Evolutionary conservation across 1,139 yeast species (phyloP), one percentile per base, ranked within the genome.

Genomic region (Suhomyces bribrorum): DNA sequence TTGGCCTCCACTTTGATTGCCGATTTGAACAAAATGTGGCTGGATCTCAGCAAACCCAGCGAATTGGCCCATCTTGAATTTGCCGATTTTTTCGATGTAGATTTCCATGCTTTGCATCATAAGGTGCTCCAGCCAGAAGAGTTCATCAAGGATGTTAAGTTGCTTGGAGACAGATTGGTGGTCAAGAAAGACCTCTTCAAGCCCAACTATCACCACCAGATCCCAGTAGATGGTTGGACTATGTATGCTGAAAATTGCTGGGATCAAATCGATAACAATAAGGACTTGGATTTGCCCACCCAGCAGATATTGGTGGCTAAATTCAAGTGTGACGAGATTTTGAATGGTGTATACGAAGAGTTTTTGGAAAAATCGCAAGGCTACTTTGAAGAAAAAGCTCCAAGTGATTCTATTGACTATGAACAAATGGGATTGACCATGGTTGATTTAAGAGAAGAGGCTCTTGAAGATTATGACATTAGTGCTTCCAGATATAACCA

Each of bases 171-270:
- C 50, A 61, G 79, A 31, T 75, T 86, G 42, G 59, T 66, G 25
- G 70, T 74, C 44, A 46, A 54, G 3, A 68, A 62, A n/a, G 73
- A 70, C 41, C 65, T 83, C 22, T 86, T 88, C 68, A 77, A 79
- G 47, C 75, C 77, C 2, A 73, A 79, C 38, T 90, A 89, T 57
- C 96, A 88, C 55, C 90, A 94, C 49, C 73, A 77, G 37, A 81
- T 92, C 35, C 98, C 98, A 5, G 74, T 92, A 36, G 98, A 92
- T 61, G 98, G 97, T 11, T 92, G 98, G 97, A 79, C 94, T 5
- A 66, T 89, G 64, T 92, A 92, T 55, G 90, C 97, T 1, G 84
- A 82, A 40, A 86, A 83, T 55, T 83, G 96, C 48, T 92, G 98
- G 98, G 83, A 86, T 36, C 96, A 89, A 60, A 92, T 92, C 53